Conservation (phyloP, 179 eudicot genomes). For the Heliamphora pulchella region DNA sequence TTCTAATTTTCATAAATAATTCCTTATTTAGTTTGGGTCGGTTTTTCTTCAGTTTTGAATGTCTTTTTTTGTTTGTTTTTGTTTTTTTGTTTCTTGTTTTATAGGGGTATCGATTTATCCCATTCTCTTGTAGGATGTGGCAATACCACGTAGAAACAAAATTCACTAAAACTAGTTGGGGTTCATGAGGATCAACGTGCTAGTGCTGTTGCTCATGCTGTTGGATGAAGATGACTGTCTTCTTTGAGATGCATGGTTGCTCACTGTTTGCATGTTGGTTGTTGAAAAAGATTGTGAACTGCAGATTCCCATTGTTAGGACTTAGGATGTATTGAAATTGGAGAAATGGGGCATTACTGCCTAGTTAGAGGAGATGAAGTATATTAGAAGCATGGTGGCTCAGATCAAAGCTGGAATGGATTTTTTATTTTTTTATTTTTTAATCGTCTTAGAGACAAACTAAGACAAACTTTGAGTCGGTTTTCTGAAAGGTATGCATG, state of each 20-base stretch:
- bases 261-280: background rate
- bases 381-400: background rate
- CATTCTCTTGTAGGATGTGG: background rate
- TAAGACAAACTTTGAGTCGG: background rate
- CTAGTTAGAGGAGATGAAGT: background rate
- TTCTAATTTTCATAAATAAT: background rate
- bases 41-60: background rate
- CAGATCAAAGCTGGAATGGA: background rate
- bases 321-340: background rate
- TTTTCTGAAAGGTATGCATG: background rate
- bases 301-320: background rate
- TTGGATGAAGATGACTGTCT: background rate
- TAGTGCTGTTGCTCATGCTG: background rate
- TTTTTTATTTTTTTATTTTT: background rate
- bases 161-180: background rate
- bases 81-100: background rate
- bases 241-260: background rate
- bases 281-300: background rate
- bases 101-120: background rate
- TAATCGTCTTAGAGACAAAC: too few species aligned
- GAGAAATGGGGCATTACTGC: background rate
- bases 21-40: background rate
- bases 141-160: background rate
- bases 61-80: background rate
- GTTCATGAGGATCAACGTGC: too few species aligned